Base-by-base conservation (phyloP, 1,284 basidiomycete species). In the Leucoagaricus sp. region DNA sequence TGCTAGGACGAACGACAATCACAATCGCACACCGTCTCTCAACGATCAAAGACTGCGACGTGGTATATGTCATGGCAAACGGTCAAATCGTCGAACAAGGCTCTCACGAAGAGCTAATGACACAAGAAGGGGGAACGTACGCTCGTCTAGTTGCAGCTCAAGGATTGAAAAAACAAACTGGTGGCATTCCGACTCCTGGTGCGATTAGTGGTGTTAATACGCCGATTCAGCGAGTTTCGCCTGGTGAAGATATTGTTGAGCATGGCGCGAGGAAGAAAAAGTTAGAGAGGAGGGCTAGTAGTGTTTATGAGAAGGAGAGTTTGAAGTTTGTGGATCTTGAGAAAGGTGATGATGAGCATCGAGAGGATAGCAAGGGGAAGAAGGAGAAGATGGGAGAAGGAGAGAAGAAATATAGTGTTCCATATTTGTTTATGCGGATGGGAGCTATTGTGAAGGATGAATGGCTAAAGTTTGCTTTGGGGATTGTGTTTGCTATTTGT, bases 61-160 rank as follows among this genome's bases (percentile, higher is more conserved):
- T 85, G 64, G 96, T 96, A 63, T 88, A 89, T 59, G 93, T 94
- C 49, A 89, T 94, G 84, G 90, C 87, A 57, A 84, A 84, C 1
- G 91, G 93, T 0, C 72, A 83, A 49, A 83, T 96, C 40, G 73
- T 96, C 49, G 94, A 96, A 71, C 75, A 83, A 53, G 94, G 94
- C 13, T 92, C 82, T 1, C 94, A 97, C 71, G 71, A 84, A 38
- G 83, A 89, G 48, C 84, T 96, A 2, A 75, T 96, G 29, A 66
- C 72, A 2, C 72, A 85, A 60, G 78, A 80, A 26, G 85, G n/a
- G n/a, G n/a, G 91, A 50, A 75, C 85, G 6, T 94, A 94, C 69
- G 75, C 86, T 2, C 79, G 79, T 15, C 82, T 94, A 12, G 91
- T 94, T 13, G 77, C 81, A 41, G 86, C 91, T 4, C 93, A 94